Evolutionary conservation across 2,329 filamentous ascomycete species (phyloP).

Genomic region (Rutstroemia sp.): DNA sequence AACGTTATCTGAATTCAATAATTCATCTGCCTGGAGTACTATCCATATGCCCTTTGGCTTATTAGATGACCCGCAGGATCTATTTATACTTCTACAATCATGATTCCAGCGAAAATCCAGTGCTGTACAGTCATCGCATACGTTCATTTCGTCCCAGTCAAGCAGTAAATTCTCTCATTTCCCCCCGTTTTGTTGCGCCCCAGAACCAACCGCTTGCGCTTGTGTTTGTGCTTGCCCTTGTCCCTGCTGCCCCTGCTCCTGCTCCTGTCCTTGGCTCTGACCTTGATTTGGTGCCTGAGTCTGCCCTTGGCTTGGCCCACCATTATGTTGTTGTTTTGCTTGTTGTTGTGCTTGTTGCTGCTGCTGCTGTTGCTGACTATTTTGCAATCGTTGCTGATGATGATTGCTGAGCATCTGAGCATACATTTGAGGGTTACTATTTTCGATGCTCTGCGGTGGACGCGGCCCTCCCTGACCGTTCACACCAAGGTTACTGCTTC

Average conservation of each 20-base stretch:
- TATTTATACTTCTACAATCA: conserved; percentile 8
- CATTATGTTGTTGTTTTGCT: conserved; percentile 11
- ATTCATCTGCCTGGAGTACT: background rate
- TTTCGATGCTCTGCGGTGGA: conserved; percentile 27
- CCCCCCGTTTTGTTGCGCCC: conserved; percentile 9
- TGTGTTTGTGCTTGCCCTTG: background rate
- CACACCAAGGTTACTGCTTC: conserved; percentile 23
- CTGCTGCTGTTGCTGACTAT: conserved; percentile 27
- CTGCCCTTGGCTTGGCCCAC: conserved; percentile 8
- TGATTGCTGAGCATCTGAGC: conserved; percentile 43
- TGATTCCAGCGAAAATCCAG: background rate
- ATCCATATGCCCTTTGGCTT: background rate
- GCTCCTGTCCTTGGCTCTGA: too few species aligned
- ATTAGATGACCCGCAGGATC: background rate
- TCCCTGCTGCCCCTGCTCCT: too few species aligned
- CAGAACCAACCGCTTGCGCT: conserved; percentile 10
- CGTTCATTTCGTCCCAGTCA: background rate
- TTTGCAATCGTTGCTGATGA: conserved; percentile 31
- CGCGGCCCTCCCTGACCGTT: conserved; percentile 6
- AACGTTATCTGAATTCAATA: conserved; percentile 1
- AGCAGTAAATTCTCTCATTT: conserved; percentile 1
- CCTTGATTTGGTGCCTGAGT: too few species aligned
- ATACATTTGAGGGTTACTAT: conserved; percentile 39
- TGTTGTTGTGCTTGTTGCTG: conserved; percentile 8
- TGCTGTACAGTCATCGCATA: background rate